Evolutionary conservation across 495 filamentous ascomycete species (phyloP).

Genomic region (Lasiosphaeriaceae sp.): DNA sequence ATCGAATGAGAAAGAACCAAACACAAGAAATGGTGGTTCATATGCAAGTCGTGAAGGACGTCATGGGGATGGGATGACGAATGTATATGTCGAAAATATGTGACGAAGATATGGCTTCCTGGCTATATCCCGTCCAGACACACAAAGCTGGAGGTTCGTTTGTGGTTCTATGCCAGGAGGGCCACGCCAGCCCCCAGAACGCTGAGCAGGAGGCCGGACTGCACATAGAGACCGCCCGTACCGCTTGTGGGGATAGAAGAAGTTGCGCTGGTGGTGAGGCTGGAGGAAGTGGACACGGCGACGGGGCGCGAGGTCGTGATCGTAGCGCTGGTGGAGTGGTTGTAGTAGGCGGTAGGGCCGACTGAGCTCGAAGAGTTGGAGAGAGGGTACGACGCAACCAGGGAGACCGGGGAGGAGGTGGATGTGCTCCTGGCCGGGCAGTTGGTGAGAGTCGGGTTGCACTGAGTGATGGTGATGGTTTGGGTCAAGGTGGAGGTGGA

Average conservation of each 20-base stretch:
- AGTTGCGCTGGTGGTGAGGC: slow-evolving; percentile 15
- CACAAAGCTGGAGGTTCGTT: background rate
- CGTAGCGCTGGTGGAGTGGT: slow-evolving; percentile 24
- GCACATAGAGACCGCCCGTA: slow-evolving; percentile 32
- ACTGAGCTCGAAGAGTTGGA: slow-evolving; percentile 36
- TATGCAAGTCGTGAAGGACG: slow-evolving; percentile 16
- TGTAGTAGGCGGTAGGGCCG: slow-evolving; percentile 35
- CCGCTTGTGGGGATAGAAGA: slow-evolving; percentile 25
- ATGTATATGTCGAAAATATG: background rate
- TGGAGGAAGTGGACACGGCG: slow-evolving; percentile 9
- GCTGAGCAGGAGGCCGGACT: slow-evolving; percentile 39
- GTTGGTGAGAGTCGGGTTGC: slow-evolving; percentile 41
- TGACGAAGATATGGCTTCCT: slow-evolving; percentile 1
- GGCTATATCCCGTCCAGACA: background rate
- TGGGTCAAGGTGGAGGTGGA: slow-evolving; percentile 41
- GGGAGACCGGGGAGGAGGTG: slow-evolving; percentile 10
- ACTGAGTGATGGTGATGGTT: slow-evolving; percentile 46
- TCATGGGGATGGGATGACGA: background rate
- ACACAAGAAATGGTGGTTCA: slow-evolving; percentile 10
- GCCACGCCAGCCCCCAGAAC: slow-evolving; percentile 39
- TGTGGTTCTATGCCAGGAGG: slow-evolving; percentile 35
- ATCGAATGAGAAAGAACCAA: slow-evolving; percentile 14
- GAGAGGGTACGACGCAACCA: slow-evolving; percentile 25
- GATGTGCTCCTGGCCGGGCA: slow-evolving; percentile 34
- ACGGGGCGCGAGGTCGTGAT: slow-evolving; percentile 23